phyloP scores from a whole-genome alignment of 83 land plant species.

The Picea mariana region DNA sequence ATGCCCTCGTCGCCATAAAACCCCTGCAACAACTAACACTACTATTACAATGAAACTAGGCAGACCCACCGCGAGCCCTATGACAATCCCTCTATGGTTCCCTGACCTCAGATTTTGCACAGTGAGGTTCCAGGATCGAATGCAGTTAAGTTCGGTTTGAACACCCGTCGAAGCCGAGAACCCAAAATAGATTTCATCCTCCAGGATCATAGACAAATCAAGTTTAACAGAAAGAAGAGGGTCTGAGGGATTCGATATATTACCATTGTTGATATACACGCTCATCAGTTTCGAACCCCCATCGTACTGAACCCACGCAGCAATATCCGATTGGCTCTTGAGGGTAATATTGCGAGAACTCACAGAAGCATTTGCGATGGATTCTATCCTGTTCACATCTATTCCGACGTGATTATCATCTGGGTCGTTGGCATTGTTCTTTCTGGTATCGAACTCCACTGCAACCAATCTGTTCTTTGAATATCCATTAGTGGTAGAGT shows the following conservation, averaged over 20 bases:
- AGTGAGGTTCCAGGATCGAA: slow-evolving; percentile 51
- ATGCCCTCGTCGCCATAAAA: not conserved
- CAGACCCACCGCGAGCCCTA: slow-evolving; percentile 26
- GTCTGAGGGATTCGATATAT: not conserved
- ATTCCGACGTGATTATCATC: slow-evolving; percentile 65
- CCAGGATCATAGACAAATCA: slow-evolving; percentile 25
- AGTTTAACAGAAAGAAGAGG: slow-evolving; percentile 22
- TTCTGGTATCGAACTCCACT: slow-evolving; percentile 56
- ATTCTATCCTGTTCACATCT: slow-evolving; percentile 46
- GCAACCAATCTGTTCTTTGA: slow-evolving; percentile 40
- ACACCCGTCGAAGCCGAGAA: slow-evolving; percentile 65
- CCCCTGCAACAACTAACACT: not conserved
- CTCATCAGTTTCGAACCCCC: slow-evolving; percentile 17
- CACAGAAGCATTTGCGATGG: slow-evolving; percentile 19
- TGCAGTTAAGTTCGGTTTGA: slow-evolving; percentile 43
- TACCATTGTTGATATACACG: slow-evolving; percentile 32
- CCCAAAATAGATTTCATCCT: slow-evolving; percentile 48
- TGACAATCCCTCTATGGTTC: not conserved
- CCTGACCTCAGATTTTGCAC: slow-evolving; percentile 22
- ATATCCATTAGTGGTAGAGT: slow-evolving; percentile 31
- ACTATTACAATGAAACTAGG: not conserved
- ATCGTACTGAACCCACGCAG: slow-evolving; percentile 45
- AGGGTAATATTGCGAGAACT: slow-evolving; percentile 25
- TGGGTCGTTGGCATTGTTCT: slow-evolving; percentile 32
- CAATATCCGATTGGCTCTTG: slow-evolving; percentile 16